Percentiles rank a stretch among this genome's conserved stretches.
Evolutionary conservation across 805 yeast genomes (phyloP).

Genomic region (Kluyveromyces dobzhanskii): DNA sequence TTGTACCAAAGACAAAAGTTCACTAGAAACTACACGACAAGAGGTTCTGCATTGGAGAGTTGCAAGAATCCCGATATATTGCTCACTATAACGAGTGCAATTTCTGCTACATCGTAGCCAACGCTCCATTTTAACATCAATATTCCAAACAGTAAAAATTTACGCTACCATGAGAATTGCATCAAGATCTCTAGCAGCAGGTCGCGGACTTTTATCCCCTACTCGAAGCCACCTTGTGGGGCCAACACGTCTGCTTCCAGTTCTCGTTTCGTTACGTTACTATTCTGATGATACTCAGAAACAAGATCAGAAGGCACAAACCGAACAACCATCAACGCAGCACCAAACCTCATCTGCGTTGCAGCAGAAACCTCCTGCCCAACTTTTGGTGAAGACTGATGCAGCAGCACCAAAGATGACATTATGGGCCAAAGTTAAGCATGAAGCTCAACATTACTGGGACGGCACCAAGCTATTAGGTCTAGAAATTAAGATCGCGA

Average conservation of each 20-base stretch:
- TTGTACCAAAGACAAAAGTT: too few species aligned
- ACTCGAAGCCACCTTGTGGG: not conserved
- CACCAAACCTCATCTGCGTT: not conserved
- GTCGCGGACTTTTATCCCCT: too few species aligned
- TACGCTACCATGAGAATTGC: too few species aligned
- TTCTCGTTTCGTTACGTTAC: not conserved
- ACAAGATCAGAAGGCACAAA: not conserved
- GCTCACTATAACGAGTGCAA: too few species aligned
- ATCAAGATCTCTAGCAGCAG: too few species aligned
- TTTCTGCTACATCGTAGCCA: too few species aligned
- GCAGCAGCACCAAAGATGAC: constrained; percentile 35
- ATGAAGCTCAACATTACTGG: constrained; percentile 89
- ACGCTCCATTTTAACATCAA: too few species aligned
- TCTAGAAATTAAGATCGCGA: constrained; percentile 76
- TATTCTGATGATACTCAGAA: not conserved
- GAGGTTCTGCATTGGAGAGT: too few species aligned
- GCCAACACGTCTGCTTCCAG: not conserved
- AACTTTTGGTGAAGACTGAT: constrained; percentile 2
- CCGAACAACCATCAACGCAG: not conserved
- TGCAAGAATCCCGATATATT: too few species aligned
- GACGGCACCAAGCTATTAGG: constrained; percentile 92
- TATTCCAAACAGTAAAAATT: too few species aligned
- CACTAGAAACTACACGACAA: too few species aligned
- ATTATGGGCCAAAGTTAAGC: constrained; percentile 78
- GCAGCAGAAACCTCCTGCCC: not conserved